These are phyloP conservation scores for Xylaria multiplex DNA, from an alignment of 2,329 filamentous ascomycete species.

Conservation along the genomic window DNA sequence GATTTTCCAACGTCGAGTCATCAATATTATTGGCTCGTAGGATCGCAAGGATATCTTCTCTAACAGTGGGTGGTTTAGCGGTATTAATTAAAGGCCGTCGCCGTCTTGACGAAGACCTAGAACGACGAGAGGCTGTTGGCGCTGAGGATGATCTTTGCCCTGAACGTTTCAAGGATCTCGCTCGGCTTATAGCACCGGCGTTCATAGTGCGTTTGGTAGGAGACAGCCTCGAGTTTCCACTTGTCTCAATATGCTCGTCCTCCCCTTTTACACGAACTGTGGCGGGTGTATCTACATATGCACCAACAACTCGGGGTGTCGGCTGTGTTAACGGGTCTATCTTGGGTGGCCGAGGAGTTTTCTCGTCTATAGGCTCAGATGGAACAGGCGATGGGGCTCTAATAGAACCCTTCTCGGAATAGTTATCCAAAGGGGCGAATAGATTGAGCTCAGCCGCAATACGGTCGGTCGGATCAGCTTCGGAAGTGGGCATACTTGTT, in stretches of 20 bases:
- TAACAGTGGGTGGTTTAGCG: constrained; percentile 63
- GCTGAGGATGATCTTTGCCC: constrained; percentile 42
- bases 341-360: constrained; percentile 60
- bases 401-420: constrained; percentile 65
- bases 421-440: constrained; percentile 64
- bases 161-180: constrained; percentile 23
- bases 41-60: constrained; percentile 65
- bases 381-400: constrained; percentile 60
- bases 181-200: constrained; percentile 17
- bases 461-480: constrained; percentile 65
- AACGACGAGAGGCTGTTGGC: constrained; percentile 45
- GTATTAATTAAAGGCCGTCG: constrained; percentile 63
- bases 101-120: constrained; percentile 55
- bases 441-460: constrained; percentile 67
- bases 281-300: constrained; percentile 66
- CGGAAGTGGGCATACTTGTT: constrained; percentile 59
- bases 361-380: constrained; percentile 51
- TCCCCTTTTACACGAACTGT: constrained; percentile 51
- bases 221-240: constrained; percentile 26
- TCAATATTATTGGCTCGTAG: constrained; percentile 64
- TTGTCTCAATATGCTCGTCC: constrained; percentile 3
- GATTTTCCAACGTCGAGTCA: constrained; percentile 68
- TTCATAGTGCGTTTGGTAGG: constrained; percentile 29
- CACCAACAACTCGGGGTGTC: constrained; percentile 65
- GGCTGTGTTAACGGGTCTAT: constrained; percentile 60